A percentile compares a stretch with the other conserved stretches of the same genome.
Evolutionary conservation across 2,329 filamentous ascomycete genomes (phyloP).

Genomic region (Paracorniculantispora psalliotae): DNA sequence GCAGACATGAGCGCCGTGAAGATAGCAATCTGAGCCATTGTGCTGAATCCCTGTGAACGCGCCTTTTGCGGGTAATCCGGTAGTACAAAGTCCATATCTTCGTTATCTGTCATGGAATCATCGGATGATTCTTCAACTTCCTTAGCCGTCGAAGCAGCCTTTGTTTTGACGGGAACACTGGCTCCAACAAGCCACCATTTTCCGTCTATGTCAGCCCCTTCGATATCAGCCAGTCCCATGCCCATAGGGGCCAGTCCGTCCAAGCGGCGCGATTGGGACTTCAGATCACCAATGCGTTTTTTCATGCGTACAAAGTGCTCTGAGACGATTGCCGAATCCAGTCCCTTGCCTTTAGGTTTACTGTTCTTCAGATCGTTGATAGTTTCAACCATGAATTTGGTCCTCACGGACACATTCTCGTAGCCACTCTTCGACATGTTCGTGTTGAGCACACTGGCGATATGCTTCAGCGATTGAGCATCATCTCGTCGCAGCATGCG

Average conservation of each 20-base stretch:
- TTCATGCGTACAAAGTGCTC: slow-evolving; percentile 87
- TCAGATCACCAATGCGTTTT: slow-evolving; percentile 78
- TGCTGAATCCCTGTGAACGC: slow-evolving; percentile 78
- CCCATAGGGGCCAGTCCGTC: slow-evolving; percentile 78
- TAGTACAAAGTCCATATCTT: slow-evolving; percentile 45
- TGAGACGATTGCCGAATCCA: slow-evolving; percentile 65
- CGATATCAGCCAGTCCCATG: slow-evolving; percentile 76
- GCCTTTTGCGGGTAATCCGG: slow-evolving; percentile 71
- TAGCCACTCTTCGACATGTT: slow-evolving; percentile 64
- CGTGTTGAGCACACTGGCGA: slow-evolving; percentile 73
- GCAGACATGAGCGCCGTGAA: slow-evolving; percentile 89
- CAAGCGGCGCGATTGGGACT: slow-evolving; percentile 48
- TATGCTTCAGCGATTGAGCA: slow-evolving; percentile 80
- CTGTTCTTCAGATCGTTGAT: slow-evolving; percentile 95
- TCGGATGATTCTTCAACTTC: slow-evolving; percentile 20
- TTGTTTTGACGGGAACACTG: slow-evolving; percentile 60
- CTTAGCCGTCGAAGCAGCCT: slow-evolving; percentile 15
- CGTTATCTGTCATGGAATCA: slow-evolving; percentile 32
- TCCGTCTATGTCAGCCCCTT: slow-evolving; percentile 76
- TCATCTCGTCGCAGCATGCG: slow-evolving; percentile 84
- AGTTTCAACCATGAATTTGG: slow-evolving; percentile 95
- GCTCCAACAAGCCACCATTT: slow-evolving; percentile 99
- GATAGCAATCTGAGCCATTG: slow-evolving; percentile 80
- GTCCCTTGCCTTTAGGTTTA: slow-evolving; percentile 70
- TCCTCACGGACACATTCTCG: slow-evolving; percentile 72